These are phyloP conservation scores for Scedosporium boydii DNA, from an alignment of 2,329 filamentous ascomycete species.

Conservation along the genomic window DNA sequence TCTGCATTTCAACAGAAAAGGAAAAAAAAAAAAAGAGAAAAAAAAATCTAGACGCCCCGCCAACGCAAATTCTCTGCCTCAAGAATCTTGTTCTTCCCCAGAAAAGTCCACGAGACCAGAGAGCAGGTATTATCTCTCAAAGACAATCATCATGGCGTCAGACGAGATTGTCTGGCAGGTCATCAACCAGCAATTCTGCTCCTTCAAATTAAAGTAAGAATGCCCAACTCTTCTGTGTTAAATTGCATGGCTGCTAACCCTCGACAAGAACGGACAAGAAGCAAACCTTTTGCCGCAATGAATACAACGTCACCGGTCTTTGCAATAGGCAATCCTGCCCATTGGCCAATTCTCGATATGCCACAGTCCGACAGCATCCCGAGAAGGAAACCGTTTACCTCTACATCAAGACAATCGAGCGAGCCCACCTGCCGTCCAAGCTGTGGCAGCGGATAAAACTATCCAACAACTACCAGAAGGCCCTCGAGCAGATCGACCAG, in stretches of 20 bases:
- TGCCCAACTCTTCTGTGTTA: neutral
- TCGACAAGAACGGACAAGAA: conserved; percentile 62
- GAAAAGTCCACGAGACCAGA: neutral
- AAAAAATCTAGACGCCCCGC: conserved; percentile 4
- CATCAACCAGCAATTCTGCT: conserved; percentile 91
- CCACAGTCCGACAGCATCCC: conserved; percentile 79
- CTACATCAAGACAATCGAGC: conserved; percentile 93
- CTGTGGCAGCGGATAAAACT: conserved; percentile 92
- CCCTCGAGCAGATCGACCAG: conserved; percentile 78
- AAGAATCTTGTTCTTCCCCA: neutral
- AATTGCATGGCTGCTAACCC: conserved; percentile 17
- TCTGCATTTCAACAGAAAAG: neutral
- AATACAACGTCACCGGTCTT: conserved; percentile 76
- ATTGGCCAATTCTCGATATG: conserved; percentile 85
- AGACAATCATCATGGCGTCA: conserved; percentile 55
- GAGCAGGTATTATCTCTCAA: neutral
- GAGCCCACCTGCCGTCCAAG: conserved; percentile 77
- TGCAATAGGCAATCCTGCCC: conserved; percentile 85
- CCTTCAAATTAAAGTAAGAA: conserved; percentile 81
- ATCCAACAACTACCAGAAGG: conserved; percentile 82
- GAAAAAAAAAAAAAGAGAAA: neutral
- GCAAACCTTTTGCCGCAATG: conserved; percentile 92
- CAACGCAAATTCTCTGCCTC: neutral
- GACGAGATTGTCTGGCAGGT: conserved; percentile 98
- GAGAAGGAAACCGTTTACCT: conserved; percentile 77